Evolutionary conservation across 306 rosid species (phyloP).

Genomic region (Lupinus albus): DNA sequence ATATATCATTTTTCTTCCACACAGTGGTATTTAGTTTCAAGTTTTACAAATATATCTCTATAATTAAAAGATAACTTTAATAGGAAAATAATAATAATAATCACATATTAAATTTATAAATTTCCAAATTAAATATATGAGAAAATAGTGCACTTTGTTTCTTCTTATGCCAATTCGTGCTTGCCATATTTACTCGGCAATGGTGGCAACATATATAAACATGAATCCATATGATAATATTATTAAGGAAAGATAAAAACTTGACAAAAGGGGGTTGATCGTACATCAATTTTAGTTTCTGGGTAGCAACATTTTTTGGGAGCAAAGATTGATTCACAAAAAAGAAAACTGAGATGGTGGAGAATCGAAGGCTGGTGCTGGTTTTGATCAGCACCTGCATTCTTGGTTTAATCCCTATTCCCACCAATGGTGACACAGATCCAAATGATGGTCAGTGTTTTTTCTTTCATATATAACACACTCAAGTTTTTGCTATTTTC

Average conservation of each 20-base stretch:
- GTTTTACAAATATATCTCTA: neutral
- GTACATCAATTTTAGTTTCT: conserved; percentile 40
- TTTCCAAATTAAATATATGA: too few species aligned
- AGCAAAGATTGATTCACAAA: neutral
- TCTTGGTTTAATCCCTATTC: conserved; percentile 50
- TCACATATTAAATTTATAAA: too few species aligned
- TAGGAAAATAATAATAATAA: neutral
- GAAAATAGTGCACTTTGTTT: too few species aligned
- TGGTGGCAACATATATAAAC: conserved; percentile 45
- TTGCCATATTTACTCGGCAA: conserved; percentile 76
- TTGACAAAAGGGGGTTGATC: conserved; percentile 31
- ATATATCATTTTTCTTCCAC: too few species aligned
- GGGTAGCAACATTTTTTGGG: conserved; percentile 43
- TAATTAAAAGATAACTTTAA: neutral
- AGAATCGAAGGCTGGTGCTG: conserved; percentile 57
- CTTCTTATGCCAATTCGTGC: conserved; percentile 70
- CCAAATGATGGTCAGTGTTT: conserved; percentile 74
- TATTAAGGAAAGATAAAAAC: conserved; percentile 20
- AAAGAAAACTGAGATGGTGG: conserved; percentile 45
- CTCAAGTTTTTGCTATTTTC: conserved; percentile 5
- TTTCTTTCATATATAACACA: conserved; percentile 33
- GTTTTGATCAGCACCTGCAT: conserved; percentile 67
- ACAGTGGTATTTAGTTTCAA: neutral
- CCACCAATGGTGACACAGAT: conserved; percentile 75
- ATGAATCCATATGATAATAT: conserved; percentile 19